Evolutionary conservation across 768 basidiomycete species (phyloP).

Genomic region (Aureoboletus auriporus): DNA sequence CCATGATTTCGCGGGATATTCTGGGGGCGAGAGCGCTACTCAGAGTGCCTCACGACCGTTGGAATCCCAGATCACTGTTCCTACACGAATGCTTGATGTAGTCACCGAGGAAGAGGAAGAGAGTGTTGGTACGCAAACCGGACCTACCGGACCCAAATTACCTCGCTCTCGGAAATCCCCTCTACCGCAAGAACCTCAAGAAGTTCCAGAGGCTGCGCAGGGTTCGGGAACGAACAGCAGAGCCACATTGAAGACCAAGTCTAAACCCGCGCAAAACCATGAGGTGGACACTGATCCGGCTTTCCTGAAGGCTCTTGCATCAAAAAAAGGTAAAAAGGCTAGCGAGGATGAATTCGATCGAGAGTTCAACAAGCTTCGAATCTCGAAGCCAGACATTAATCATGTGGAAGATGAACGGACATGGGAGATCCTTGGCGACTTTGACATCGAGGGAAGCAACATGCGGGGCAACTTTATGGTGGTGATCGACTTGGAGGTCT

Average conservation of each 20-base stretch:
- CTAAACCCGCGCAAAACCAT: slow-evolving; percentile 1
- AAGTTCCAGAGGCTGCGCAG: slow-evolving; percentile 10
- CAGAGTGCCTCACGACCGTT: slow-evolving; percentile 21
- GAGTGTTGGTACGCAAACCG: slow-evolving; percentile 14
- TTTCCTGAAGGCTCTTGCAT: slow-evolving; percentile 72
- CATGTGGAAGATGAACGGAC: slow-evolving; percentile 45
- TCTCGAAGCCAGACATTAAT: slow-evolving; percentile 58
- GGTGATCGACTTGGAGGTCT: slow-evolving; percentile 61
- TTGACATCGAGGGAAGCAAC: slow-evolving; percentile 52
- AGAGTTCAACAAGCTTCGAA: slow-evolving; percentile 75
- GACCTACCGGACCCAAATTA: not conserved
- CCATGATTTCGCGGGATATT: slow-evolving; percentile 3
- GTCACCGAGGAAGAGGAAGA: slow-evolving; percentile 59
- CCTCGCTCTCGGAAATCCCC: slow-evolving; percentile 3
- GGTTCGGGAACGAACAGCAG: slow-evolving; percentile 20
- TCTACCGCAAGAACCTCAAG: slow-evolving; percentile 1
- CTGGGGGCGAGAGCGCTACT: slow-evolving; percentile 23
- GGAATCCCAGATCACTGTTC: slow-evolving; percentile 1
- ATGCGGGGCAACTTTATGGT: slow-evolving; percentile 80
- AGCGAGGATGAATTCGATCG: slow-evolving; percentile 68
- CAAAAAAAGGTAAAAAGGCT: slow-evolving; percentile 58
- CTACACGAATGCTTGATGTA: slow-evolving; percentile 27
- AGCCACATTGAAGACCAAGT: slow-evolving; percentile 8
- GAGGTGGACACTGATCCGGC: slow-evolving; percentile 55
- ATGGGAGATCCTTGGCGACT: slow-evolving; percentile 61